These are phyloP conservation scores for Phytophthora lateralis DNA, from an alignment of 352 stramenopile species.

Conservation along the genomic window DNA sequence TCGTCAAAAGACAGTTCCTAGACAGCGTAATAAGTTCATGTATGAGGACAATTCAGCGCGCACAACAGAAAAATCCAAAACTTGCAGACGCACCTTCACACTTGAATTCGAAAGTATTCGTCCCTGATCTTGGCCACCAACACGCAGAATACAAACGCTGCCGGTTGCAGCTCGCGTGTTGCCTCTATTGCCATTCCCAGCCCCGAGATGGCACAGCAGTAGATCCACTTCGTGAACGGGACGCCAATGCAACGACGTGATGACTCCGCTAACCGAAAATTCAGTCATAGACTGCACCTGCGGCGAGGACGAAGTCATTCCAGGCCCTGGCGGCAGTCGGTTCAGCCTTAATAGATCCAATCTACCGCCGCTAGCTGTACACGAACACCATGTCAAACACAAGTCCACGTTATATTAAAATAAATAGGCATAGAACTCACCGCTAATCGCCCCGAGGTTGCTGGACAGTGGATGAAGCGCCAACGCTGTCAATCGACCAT, in stretches of 20 bases:
- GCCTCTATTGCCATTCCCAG: not conserved
- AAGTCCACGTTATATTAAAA: not conserved
- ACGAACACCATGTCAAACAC: not conserved
- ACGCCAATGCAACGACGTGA: conserved; percentile 44
- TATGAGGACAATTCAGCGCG: not conserved
- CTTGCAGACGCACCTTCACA: conserved; percentile 15
- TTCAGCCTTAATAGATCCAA: conserved; percentile 29
- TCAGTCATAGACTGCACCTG: conserved; percentile 11
- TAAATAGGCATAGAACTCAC: conserved; percentile 23
- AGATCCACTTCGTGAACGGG: conserved; percentile 34
- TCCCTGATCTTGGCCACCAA: conserved; percentile 13
- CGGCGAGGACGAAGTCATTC: conserved; percentile 9
- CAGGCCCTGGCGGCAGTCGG: not conserved
- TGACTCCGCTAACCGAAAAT: conserved; percentile 16
- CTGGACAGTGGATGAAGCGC: conserved; percentile 31
- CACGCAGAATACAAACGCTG: conserved; percentile 19
- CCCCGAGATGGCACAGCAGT: conserved; percentile 29
- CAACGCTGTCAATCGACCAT: conserved; percentile 37
- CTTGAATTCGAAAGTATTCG: conserved; percentile 7
- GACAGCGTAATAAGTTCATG: not conserved
- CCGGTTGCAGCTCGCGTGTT: conserved; percentile 9
- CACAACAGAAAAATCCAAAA: not conserved
- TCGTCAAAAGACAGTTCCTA: conserved; percentile 33
- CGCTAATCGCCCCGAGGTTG: conserved; percentile 43
- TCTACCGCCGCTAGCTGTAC: conserved; percentile 30